Base-by-base conservation (phyloP, 2,329 filamentous ascomycete genomes). In the Hirsutella rhossiliensis region DNA sequence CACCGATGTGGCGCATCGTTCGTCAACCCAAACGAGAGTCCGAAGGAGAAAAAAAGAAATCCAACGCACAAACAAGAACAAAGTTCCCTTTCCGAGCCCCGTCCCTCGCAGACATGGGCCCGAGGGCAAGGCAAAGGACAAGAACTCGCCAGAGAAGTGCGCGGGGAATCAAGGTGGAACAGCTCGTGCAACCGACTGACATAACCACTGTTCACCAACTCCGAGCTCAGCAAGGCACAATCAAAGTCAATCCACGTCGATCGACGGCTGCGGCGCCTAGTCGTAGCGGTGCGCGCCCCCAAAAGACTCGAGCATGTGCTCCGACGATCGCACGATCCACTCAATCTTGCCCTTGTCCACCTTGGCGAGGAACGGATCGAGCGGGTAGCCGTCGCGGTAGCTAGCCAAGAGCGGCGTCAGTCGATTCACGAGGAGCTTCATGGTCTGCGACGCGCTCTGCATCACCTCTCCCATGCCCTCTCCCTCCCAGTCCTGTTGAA, bases 341-440 rank as follows among this genome's bases (percentile, higher is more conserved):
- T 66, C 63, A 37, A 66, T 56, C 56, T 65, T 66, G 43, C 46
- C 52, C 49, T 59, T 56, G 43, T 65, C 63, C 5, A 65, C 52
- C 42, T 59, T 62, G 44, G 55, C 56, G 41, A 66, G 52, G 60
- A 63, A 66, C 9, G 63, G 63, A 38, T 66, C 63, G 2, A 62
- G 62, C 1, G 63, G 62, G 51, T 62, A 66, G 15, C 56, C 59
- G 20, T 62, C 62, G 42, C 57, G 55, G 38, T 63, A 62, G 5
- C 54, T 54, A 4, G 53, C 56, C 23, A 65, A 51, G 18, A 66
- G 53, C 19, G 62, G 59, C 37, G 56, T 55, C 28, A 66, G 48
- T 13, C 61, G 59, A 34, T 51, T 55, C 45, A 66, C 57, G 6
- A 66, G 57, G 28, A 65, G 56, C 38, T 64, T 55, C 55, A 66